Conservation (phyloP, 179 eudicot genomes). For the Beta lomatogona region DNA sequence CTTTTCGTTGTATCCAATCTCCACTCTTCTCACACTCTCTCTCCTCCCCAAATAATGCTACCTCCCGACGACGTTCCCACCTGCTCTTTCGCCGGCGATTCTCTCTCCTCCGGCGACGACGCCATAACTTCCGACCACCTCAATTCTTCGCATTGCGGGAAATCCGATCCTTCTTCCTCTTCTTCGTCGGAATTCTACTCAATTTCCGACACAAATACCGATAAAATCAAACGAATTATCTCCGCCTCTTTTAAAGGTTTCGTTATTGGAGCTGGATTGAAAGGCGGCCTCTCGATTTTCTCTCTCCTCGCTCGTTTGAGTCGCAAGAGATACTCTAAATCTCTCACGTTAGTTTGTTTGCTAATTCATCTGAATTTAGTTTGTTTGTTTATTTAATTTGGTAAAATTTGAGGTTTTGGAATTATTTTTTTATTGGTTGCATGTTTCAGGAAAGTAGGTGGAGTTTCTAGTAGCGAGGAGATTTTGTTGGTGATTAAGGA, state of each 20-base stretch:
- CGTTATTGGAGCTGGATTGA: constrained; percentile 86
- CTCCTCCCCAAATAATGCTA: constrained; percentile 5
- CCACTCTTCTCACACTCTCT: no score
- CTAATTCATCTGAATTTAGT: neutral
- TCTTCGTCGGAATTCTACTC: constrained; percentile 45
- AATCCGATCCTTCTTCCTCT: constrained; percentile 46
- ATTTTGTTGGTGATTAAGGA: constrained; percentile 62
- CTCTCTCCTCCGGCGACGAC: neutral
- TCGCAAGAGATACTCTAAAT: constrained; percentile 51
- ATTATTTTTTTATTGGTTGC: neutral
- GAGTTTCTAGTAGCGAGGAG: constrained; percentile 59
- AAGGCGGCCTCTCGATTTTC: constrained; percentile 88
- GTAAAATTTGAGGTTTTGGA: neutral
- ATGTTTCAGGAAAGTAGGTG: constrained; percentile 50
- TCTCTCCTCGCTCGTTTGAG: constrained; percentile 79
- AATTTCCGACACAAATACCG: constrained; percentile 52
- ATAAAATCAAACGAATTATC: constrained; percentile 49
- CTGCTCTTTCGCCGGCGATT: constrained; percentile 10
- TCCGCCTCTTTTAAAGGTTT: constrained; percentile 77
- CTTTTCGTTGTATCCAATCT: no score
- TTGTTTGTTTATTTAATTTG: neutral
- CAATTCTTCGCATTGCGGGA: constrained; percentile 52
- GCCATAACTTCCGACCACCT: neutral
- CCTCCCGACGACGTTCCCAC: constrained; percentile 19
- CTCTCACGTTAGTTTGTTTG: constrained; percentile 37